A percentile compares a stretch with the other conserved stretches of the same genome.
These are phyloP conservation scores for Cryptococcus hybrid DNA, from an alignment of 1,284 basidiomycete species.

Conservation along the genomic window DNA sequence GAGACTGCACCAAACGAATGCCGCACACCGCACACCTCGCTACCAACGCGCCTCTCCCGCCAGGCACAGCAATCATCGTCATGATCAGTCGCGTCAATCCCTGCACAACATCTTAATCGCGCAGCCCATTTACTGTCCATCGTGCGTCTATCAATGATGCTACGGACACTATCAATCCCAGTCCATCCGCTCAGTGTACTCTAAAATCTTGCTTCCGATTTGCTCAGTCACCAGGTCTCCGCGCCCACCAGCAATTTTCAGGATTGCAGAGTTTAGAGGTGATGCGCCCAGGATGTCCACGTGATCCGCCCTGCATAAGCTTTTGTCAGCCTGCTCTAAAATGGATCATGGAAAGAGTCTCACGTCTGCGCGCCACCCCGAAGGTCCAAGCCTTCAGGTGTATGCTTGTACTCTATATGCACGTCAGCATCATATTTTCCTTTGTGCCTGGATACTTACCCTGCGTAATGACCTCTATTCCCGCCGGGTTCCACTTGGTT, in stretches of 20 bases:
- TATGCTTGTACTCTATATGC: constrained; percentile 69
- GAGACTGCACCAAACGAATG: no score
- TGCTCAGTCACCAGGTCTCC: constrained; percentile 57
- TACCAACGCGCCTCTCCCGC: background rate
- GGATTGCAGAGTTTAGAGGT: constrained; percentile 82
- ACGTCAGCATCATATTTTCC: background rate
- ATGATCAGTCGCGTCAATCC: constrained; percentile 4
- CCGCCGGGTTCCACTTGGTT: constrained; percentile 86
- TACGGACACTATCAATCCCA: constrained; percentile 55
- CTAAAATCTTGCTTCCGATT: constrained; percentile 74
- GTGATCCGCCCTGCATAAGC: constrained; percentile 61
- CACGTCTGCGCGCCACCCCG: constrained; percentile 84
- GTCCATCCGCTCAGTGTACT: constrained; percentile 69
- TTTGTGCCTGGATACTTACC: constrained; percentile 53
- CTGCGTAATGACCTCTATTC: constrained; percentile 79
- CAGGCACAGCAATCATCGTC: background rate
- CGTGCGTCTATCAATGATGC: background rate
- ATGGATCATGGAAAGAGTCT: constrained; percentile 15
- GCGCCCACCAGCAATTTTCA: constrained; percentile 61
- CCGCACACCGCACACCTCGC: no score
- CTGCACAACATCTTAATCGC: background rate
- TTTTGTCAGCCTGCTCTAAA: background rate
- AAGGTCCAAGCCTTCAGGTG: constrained; percentile 68
- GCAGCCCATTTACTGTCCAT: background rate
- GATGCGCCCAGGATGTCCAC: constrained; percentile 91